Evolutionary conservation across 768 basidiomycete species (phyloP).

Genomic region (Macrolepiota fuliginosa): DNA sequence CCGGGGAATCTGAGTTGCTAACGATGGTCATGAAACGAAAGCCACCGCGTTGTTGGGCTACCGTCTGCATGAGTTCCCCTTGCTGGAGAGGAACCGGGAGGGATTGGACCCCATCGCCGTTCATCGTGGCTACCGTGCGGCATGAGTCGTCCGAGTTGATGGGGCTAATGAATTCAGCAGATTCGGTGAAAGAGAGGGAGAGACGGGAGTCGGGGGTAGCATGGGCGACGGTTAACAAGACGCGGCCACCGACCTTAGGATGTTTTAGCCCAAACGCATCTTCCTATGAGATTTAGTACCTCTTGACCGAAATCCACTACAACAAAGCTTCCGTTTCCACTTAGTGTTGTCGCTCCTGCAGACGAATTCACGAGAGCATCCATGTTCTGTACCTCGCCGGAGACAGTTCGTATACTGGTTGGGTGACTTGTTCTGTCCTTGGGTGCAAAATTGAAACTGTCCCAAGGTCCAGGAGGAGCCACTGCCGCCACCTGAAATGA

Average conservation of each 20-base stretch:
- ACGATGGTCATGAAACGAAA: slow-evolving; percentile 47
- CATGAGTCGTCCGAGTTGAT: slow-evolving; percentile 41
- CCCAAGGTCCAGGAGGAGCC: slow-evolving; percentile 42
- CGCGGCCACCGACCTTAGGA: slow-evolving; percentile 19
- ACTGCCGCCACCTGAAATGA: background rate
- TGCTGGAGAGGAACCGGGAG: slow-evolving; percentile 25
- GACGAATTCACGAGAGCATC: slow-evolving; percentile 23
- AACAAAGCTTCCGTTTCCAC: slow-evolving; percentile 30
- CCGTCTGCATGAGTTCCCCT: slow-evolving; percentile 32
- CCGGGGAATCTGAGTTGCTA: slow-evolving; percentile 31
- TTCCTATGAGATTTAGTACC: slow-evolving; percentile 16
- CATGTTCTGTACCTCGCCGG: slow-evolving; percentile 26
- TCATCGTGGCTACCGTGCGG: slow-evolving; percentile 18
- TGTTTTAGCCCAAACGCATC: background rate
- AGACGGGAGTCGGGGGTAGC: slow-evolving; percentile 29
- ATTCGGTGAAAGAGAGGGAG: slow-evolving; percentile 51
- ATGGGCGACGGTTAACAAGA: slow-evolving; percentile 27
- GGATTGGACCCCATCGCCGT: slow-evolving; percentile 33
- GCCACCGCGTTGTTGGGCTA: slow-evolving; percentile 41
- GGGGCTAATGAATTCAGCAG: slow-evolving; percentile 44
- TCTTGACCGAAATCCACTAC: slow-evolving; percentile 40
- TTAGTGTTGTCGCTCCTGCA: slow-evolving; percentile 24
- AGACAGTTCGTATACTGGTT: slow-evolving; percentile 21
- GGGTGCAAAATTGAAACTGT: slow-evolving; percentile 41
- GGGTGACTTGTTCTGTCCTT: slow-evolving; percentile 29